Evolutionary conservation across 257 asterid species (phyloP), one percentile per base, ranked within the genome.

Genomic region (Solanum dulcamara): DNA sequence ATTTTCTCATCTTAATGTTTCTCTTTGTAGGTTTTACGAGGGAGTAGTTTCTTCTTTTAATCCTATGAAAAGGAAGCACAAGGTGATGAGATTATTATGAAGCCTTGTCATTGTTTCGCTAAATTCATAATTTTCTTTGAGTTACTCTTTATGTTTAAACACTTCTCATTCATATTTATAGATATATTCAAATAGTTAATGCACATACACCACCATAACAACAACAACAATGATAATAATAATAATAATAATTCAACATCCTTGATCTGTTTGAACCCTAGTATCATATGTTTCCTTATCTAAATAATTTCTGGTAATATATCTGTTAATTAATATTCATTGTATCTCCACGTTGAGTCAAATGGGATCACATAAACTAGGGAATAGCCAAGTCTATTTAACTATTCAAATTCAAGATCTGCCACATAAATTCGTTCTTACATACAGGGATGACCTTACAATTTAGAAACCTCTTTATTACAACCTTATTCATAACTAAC

Each of bases 1-100:
- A 13, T 55, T 51, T 85, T 87, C 90, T 85, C 85, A 84, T 80
- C 40, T 60, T 86, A 42, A 42, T 18, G 28, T 44, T 87, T 86
- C 83, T 85, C 70, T 86, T 32, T 90, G 88, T 89, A 93, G 96
- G 90, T 93, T 88, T 85, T 93, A 93, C 85, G 15, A 88, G 9
- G 96, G 92, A 87, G 71, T 81, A 42, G 84, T 93, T 84, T 53
- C 12, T 64, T 91, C 88, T 81, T 93, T 84, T 85, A 93, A 93
- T 62, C 90, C 91, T 13, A 84, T 77, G 85, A 81, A 88, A 59
- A 88, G 77, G 89, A 93, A 86, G 83, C 93, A 93, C 88, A 85
- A 42, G 94, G 96, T 93, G 60, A 77, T 53, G 38, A 75, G 38
- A 75, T 2, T 33, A 33, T 67, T 67, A 67, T 67, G 77, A 68